Evolutionary conservation across 2,329 filamentous ascomycete species (phyloP).

Genomic region (Parafenestella ontariensis): DNA sequence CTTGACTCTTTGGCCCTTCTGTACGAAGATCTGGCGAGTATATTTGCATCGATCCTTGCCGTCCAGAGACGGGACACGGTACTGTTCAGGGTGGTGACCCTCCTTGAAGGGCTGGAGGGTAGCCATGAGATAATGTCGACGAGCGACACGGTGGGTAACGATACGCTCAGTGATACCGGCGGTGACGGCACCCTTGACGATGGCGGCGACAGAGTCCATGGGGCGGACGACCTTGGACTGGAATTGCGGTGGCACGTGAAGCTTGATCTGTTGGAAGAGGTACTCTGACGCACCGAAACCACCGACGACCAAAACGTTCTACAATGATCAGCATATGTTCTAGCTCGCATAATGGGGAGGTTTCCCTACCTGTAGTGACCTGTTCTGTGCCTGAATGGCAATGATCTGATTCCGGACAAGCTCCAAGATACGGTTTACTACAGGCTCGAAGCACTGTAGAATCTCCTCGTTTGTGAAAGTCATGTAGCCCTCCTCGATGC

Average conservation of each 20-base stretch:
- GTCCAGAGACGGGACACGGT: constrained; percentile 94
- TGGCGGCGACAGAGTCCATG: constrained; percentile 98
- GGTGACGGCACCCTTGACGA: constrained; percentile 97
- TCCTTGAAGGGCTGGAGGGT: constrained; percentile 99
- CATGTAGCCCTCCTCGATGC: constrained; percentile 99
- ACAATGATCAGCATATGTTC: constrained; percentile 32
- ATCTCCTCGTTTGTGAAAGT: constrained; percentile 99
- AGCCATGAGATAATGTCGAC: constrained; percentile 98
- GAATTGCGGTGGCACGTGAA: constrained; percentile 97
- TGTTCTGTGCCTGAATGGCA: constrained; percentile 96
- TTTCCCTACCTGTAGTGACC: constrained; percentile 74
- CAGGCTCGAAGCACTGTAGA: constrained; percentile 97
- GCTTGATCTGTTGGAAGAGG: constrained; percentile 98
- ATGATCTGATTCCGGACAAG: constrained; percentile 98
- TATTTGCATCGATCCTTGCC: constrained; percentile 99
- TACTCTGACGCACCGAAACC: constrained; percentile 99
- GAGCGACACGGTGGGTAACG: constrained; percentile 94
- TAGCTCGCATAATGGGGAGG: background rate
- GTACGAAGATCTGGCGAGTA: constrained; percentile 96
- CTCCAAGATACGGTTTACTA: constrained; percentile 95
- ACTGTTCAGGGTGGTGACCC: constrained; percentile 96
- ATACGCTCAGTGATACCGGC: constrained; percentile 97
- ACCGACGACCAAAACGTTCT: constrained; percentile 95
- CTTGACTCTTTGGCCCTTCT: constrained; percentile 98
- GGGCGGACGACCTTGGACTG: constrained; percentile 97